Conservation (phyloP, 306 rosid genomes). For the Cucumis melo region DNA sequence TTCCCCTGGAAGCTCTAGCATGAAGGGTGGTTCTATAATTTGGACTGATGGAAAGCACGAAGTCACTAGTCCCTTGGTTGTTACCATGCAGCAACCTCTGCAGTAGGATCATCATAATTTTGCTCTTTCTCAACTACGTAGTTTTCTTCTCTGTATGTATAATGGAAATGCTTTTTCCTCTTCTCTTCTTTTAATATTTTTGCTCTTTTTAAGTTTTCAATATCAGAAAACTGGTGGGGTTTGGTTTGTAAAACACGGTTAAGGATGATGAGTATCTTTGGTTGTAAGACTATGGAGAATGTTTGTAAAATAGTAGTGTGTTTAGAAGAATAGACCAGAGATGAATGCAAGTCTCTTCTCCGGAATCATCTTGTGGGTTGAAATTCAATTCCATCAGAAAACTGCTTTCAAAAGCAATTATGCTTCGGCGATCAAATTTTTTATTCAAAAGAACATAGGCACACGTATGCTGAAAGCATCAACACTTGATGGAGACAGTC, state of each 20-base stretch:
- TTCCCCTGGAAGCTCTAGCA: slow-evolving; percentile 52
- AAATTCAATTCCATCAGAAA: background rate
- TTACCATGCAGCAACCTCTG: slow-evolving; percentile 84
- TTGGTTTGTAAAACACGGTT: slow-evolving; percentile 20
- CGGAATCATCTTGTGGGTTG: slow-evolving; percentile 4
- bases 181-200: background rate
- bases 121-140: slow-evolving; percentile 15
- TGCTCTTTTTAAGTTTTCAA: slow-evolving; percentile 16
- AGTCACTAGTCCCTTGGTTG: slow-evolving; percentile 77
- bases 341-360: slow-evolving; percentile 13
- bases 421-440: background rate
- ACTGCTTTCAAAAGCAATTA: background rate
- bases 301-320: slow-evolving; percentile 31
- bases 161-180: slow-evolving; percentile 13
- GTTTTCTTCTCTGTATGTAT: slow-evolving; percentile 22
- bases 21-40: slow-evolving; percentile 49
- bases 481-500: background rate
- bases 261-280: slow-evolving; percentile 7
- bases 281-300: slow-evolving; percentile 27
- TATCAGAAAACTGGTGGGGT: slow-evolving; percentile 39
- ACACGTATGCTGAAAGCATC: slow-evolving; percentile 4
- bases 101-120: slow-evolving; percentile 23
- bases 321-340: slow-evolving; percentile 17
- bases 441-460: background rate
- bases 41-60: slow-evolving; percentile 78